Evolutionary conservation across 148 eudicot genomes (phyloP).

Genomic region (Camellia granthamiana): DNA sequence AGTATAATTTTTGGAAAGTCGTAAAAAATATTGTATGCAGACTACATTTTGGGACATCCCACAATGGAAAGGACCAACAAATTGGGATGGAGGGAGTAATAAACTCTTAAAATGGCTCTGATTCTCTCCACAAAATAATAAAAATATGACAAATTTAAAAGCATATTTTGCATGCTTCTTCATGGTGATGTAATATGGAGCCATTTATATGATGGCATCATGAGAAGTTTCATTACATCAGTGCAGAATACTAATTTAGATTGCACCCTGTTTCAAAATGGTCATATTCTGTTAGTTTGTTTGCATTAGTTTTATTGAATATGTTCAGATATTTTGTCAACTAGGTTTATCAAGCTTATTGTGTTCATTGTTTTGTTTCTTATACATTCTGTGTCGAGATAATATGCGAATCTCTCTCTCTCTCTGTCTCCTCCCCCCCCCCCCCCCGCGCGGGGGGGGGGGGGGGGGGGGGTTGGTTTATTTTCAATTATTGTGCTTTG

Average conservation of each 20-base stretch:
- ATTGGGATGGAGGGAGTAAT: too few relatives aligned
- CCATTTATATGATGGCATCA: too few relatives aligned
- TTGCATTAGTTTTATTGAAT: background rate
- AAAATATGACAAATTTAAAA: background rate
- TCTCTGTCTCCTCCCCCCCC: background rate
- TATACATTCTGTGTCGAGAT: background rate
- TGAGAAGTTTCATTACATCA: background rate
- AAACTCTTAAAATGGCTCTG: background rate
- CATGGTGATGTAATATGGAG: background rate
- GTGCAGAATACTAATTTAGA: background rate
- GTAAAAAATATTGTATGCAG: too few relatives aligned
- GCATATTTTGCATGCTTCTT: background rate
- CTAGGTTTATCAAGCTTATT: background rate
- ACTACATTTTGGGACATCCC: too few relatives aligned
- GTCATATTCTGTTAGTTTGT: background rate
- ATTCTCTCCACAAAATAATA: background rate
- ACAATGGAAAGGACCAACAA: too few relatives aligned
- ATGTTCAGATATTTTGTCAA: background rate
- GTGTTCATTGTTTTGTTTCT: background rate
- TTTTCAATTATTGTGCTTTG: background rate
- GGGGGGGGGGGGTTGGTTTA: background rate
- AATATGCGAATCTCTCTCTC: background rate
- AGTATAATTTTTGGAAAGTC: too few relatives aligned
- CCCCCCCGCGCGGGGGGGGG: background rate
- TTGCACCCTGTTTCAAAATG: background rate